These are phyloP conservation scores for Pythium volutum DNA, from an alignment of 352 stramenopile genomes.

Conservation along the genomic window DNA sequence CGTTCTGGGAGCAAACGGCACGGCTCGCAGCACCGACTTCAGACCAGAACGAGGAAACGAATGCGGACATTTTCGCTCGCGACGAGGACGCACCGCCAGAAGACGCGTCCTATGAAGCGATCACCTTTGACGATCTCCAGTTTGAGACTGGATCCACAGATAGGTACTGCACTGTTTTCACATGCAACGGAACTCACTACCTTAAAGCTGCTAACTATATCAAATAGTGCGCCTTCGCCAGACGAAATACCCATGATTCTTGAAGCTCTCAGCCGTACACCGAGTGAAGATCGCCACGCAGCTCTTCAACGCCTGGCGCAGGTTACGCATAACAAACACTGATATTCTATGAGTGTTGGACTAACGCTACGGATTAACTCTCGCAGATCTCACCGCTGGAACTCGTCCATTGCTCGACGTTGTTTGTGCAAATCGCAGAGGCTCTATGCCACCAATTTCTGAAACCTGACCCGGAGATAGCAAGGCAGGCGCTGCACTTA, in stretches of 20 bases:
- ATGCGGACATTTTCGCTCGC: background rate
- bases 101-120: slow-evolving; percentile 18
- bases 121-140: slow-evolving; percentile 24
- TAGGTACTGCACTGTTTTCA: slow-evolving; percentile 1
- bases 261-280: slow-evolving; percentile 23
- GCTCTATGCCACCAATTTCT: slow-evolving; percentile 38
- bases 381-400: slow-evolving; percentile 48
- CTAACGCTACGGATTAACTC: background rate
- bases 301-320: slow-evolving; percentile 36
- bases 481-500: slow-evolving; percentile 27
- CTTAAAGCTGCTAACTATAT: too few species aligned
- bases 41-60: background rate
- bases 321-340: slow-evolving; percentile 15
- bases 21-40: background rate
- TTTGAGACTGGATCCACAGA: slow-evolving; percentile 11
- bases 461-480: slow-evolving; percentile 12
- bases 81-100: slow-evolving; percentile 1
- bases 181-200: too few species aligned
- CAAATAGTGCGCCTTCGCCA: slow-evolving; percentile 34
- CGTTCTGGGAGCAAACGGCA: slow-evolving; percentile 7
- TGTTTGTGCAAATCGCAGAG: slow-evolving; percentile 33
- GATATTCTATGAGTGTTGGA: background rate
- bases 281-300: slow-evolving; percentile 10
- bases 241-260: slow-evolving; percentile 38
- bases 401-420: slow-evolving; percentile 41